Percentiles rank a stretch among this genome's conserved stretches.
Conservation (phyloP, 169 alveolate species). For the Eimeria acervulina region DNA sequence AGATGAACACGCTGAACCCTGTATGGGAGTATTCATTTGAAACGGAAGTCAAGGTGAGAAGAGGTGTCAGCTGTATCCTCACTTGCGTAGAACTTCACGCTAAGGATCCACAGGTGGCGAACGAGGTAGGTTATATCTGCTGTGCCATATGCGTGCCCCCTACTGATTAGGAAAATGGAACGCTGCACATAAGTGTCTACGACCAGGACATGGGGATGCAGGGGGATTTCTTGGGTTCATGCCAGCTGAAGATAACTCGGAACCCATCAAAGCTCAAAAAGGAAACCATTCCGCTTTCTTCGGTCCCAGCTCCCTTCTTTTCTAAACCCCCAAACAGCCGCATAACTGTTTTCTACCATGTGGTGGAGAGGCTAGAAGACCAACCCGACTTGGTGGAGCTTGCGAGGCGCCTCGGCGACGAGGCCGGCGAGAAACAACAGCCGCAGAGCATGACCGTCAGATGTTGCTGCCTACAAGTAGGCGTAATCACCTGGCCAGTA, state of each 20-base stretch:
- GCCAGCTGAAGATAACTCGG: constrained; percentile 38
- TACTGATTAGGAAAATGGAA: constrained; percentile 63
- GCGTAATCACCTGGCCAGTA: neutral
- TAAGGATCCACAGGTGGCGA: neutral
- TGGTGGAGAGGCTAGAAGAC: constrained; percentile 66
- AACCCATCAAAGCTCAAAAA: constrained; percentile 67
- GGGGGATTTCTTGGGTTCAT: constrained; percentile 67
- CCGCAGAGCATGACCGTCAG: constrained; percentile 71
- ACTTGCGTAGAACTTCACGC: neutral
- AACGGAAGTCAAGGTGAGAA: constrained; percentile 67
- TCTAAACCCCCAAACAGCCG: constrained; percentile 72
- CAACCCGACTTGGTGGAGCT: constrained; percentile 77
- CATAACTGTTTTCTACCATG: constrained; percentile 74
- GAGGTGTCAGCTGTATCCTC: neutral
- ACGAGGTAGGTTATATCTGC: neutral
- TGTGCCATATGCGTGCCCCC: neutral
- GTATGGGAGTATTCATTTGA: constrained; percentile 75
- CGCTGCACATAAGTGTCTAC: constrained; percentile 53
- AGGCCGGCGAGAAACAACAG: constrained; percentile 6
- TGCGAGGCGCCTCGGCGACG: constrained; percentile 70
- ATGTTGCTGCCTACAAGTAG: constrained; percentile 58
- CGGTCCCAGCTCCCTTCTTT: constrained; percentile 57
- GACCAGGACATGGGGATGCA: constrained; percentile 76
- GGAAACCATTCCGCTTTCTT: constrained; percentile 43
- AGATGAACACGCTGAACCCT: constrained; percentile 78